Conservation (phyloP, 306 rosid genomes). For the Vigna angularis region DNA sequence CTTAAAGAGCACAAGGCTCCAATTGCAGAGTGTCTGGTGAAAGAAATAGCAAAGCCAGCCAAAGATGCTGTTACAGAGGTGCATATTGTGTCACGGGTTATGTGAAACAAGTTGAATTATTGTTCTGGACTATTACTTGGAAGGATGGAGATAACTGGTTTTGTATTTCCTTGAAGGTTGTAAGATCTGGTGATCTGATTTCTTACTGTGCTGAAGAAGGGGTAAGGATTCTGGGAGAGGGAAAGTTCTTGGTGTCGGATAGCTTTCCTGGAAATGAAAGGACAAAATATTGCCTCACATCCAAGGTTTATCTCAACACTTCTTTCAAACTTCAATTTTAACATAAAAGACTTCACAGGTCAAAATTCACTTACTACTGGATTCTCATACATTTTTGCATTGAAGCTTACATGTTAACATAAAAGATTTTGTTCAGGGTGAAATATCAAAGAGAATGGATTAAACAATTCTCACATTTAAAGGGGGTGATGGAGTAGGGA, state of each 20-base stretch:
- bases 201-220: slow-evolving; percentile 97
- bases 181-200: slow-evolving; percentile 96
- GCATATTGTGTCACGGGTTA: neutral
- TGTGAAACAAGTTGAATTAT: neutral
- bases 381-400: neutral
- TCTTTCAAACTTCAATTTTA: neutral
- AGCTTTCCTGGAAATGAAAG: slow-evolving; percentile 99
- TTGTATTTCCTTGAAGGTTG: slow-evolving; percentile 69
- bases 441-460: neutral
- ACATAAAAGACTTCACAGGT: neutral
- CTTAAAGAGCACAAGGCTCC: slow-evolving; percentile 89
- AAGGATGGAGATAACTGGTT: slow-evolving; percentile 30
- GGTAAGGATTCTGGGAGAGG: slow-evolving; percentile 93
- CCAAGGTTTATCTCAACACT: slow-evolving; percentile 67
- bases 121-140: slow-evolving; percentile 22
- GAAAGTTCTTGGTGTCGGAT: slow-evolving; percentile 94
- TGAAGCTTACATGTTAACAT: neutral
- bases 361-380: neutral
- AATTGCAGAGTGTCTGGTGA: slow-evolving; percentile 87
- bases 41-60: slow-evolving; percentile 96
- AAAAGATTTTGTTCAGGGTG: neutral
- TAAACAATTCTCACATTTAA: neutral
- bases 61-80: slow-evolving; percentile 98
- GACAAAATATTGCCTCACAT: slow-evolving; percentile 93
- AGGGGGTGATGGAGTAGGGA: neutral